Evolutionary conservation across 148 eudicot species (phyloP).

Genomic region (Dysphania ambrosioides): DNA sequence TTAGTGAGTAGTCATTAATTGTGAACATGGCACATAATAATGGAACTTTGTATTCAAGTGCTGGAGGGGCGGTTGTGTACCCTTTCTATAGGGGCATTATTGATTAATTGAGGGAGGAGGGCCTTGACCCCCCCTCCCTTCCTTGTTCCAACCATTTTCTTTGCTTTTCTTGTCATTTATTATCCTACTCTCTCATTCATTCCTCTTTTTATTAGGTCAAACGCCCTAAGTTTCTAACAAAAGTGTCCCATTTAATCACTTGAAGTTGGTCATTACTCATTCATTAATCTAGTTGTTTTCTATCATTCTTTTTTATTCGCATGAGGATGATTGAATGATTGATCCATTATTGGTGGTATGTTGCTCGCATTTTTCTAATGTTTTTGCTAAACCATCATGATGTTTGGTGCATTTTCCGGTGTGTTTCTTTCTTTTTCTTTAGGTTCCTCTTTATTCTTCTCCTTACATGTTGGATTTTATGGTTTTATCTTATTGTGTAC

Average conservation of each 20-base stretch:
- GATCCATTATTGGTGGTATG: conserved; percentile 11
- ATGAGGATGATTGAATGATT: too few relatives aligned
- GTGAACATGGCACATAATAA: conserved; percentile 31
- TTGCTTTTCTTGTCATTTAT: not conserved
- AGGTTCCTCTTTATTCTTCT: not conserved
- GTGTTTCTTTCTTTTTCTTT: not conserved
- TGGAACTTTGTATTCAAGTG: conserved; percentile 27
- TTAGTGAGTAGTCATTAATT: conserved; percentile 12
- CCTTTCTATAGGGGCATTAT: conserved; percentile 17
- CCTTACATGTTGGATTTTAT: too few relatives aligned
- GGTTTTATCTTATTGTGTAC: too few relatives aligned
- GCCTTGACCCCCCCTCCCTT: too few relatives aligned
- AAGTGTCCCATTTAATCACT: conserved; percentile 7
- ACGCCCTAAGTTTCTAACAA: not conserved
- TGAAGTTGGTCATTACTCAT: conserved; percentile 9
- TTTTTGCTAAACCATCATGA: conserved; percentile 2
- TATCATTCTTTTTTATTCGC: too few relatives aligned
- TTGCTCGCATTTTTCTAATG: not conserved
- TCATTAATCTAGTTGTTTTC: conserved; percentile 14
- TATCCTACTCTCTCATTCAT: too few relatives aligned
- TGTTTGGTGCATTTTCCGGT: conserved; percentile 2
- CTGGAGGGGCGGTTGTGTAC: conserved; percentile 18
- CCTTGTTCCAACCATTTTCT: conserved; percentile 2
- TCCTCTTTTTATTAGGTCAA: conserved; percentile 8
- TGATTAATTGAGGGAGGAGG: conserved; percentile 6